Evolutionary conservation across 495 filamentous ascomycete genomes (phyloP), one percentile per base, ranked within the genome.

Genomic region (Podospora anserina): DNA sequence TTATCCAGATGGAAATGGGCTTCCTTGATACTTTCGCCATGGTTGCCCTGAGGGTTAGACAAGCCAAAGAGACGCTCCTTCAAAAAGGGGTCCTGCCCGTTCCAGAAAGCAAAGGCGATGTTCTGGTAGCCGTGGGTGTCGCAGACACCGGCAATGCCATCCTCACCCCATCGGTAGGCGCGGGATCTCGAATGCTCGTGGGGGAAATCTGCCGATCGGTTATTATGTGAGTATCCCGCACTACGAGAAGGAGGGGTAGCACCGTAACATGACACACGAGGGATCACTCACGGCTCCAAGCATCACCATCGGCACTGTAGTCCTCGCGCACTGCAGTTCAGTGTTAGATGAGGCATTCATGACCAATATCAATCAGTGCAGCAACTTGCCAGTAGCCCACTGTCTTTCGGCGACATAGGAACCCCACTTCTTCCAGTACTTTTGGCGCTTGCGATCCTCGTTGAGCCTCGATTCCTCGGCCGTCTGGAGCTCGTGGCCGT

Each of bases 381-480:
- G 68, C 56, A 65, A 79, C 85, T 73, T 80, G 89, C 90, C 90
- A 65, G 92, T 96, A 60, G 93, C 92, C 93, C 93, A 97, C 81
- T 97, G 93, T 76, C 93, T 82, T 77, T 88, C 87, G 61, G 89
- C 85, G 66, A 90, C 84, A 76, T 92, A 92, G 30, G 90, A 83
- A 65, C 94, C 94, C 93, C 93, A 97, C 84, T 88, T 89, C 86
- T 97, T 97, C 94, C 94, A 97, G 81, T 97, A 97, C 75, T 88
- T 90, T 58, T 73, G 85, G 56, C 91, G 87, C 64, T 92, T 86
- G 23, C 86, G 85, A 78, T 97, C 95, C 78, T 97, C 90, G 78
- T 90, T 90, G 70, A 98, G 83, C 32, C 94, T 88, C 78, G 89
- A 89, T 82, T 97, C 94, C 81, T 98, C 94, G 77, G 89, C 87